Percentiles rank a stretch among this genome's conserved stretches.
phyloP scores from a whole-genome alignment of 805 yeast species.

The Yamadazyma paraphyllophila region DNA sequence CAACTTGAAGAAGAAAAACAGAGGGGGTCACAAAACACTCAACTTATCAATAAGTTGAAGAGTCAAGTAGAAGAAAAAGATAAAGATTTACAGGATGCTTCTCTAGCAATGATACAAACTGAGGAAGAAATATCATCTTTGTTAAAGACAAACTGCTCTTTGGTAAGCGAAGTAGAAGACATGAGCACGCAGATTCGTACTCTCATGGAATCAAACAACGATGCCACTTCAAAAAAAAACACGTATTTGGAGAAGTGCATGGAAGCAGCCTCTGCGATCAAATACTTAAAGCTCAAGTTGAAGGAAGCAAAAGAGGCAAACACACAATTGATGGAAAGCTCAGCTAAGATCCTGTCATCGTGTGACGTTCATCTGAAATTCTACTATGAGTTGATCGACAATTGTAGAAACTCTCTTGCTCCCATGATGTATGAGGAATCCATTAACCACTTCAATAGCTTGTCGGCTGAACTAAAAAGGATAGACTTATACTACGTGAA shows the following conservation, averaged over 20 bases:
- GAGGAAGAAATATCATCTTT: background rate
- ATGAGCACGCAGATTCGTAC: background rate
- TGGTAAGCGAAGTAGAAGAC: background rate
- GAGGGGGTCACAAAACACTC: too few species aligned
- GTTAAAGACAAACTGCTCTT: background rate
- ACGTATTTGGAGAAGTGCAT: conserved; percentile 5
- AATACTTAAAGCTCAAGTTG: background rate
- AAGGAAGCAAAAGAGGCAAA: background rate
- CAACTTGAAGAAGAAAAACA: background rate
- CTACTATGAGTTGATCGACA: conserved; percentile 7
- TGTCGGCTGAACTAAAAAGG: conserved; percentile 7
- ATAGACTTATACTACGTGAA: conserved; percentile 4
- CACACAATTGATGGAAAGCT: background rate
- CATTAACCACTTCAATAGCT: conserved; percentile 7
- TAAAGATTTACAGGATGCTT: background rate
- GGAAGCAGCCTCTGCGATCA: background rate
- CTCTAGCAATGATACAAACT: background rate
- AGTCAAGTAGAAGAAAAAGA: background rate
- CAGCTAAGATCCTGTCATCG: background rate
- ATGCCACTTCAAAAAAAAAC: conserved; percentile 8
- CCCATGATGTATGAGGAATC: conserved; percentile 20
- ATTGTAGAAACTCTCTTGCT: conserved; percentile 7
- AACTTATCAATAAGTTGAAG: background rate
- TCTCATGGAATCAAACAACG: conserved; percentile 2
- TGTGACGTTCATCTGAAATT: background rate